Percentiles rank a stretch among this genome's conserved stretches.
Evolutionary conservation across 805 yeast genomes (phyloP).

Genomic region (Danielozyma ontarioensis): DNA sequence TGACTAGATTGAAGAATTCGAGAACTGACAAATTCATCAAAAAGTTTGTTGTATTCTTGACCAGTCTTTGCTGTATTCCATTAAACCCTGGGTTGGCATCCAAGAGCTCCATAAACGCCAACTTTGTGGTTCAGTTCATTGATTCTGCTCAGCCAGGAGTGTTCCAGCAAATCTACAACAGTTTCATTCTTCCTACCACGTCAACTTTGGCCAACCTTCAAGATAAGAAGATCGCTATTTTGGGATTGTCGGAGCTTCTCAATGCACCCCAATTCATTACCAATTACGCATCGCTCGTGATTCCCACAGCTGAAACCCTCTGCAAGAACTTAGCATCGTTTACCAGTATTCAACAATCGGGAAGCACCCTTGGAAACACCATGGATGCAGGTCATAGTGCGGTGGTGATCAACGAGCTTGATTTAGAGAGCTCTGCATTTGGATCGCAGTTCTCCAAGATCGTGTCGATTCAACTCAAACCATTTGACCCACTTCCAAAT

Average conservation of each 20-base stretch:
- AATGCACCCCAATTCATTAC: conserved; percentile 15
- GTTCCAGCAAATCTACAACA: conserved; percentile 44
- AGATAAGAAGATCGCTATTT: conserved; percentile 49
- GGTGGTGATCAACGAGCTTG: conserved; percentile 49
- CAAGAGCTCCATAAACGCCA: conserved; percentile 31
- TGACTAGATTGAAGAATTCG: conserved; percentile 75
- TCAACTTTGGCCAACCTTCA: conserved; percentile 43
- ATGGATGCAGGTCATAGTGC: conserved; percentile 13
- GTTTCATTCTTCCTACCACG: conserved; percentile 51
- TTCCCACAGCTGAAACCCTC: conserved; percentile 29
- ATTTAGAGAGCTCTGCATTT: conserved; percentile 65
- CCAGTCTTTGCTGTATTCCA: conserved; percentile 41
- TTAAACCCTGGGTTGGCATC: conserved; percentile 14
- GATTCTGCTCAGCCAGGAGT: conserved; percentile 68
- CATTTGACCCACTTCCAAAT: conserved; percentile 66
- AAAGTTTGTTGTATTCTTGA: conserved; percentile 55
- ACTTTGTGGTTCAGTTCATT: conserved; percentile 57
- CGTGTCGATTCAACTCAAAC: conserved; percentile 52
- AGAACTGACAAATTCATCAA: conserved; percentile 79
- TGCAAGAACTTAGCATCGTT: conserved; percentile 23
- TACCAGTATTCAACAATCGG: conserved; percentile 20
- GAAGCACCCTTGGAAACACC: conserved; percentile 11
- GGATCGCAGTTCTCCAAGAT: conserved; percentile 82
- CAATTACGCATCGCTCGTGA: conserved; percentile 15
- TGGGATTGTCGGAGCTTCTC: conserved; percentile 48